These are phyloP conservation scores for Magnaporthiopsis rhizophila DNA, from an alignment of 2,329 filamentous ascomycete species.

Conservation along the genomic window DNA sequence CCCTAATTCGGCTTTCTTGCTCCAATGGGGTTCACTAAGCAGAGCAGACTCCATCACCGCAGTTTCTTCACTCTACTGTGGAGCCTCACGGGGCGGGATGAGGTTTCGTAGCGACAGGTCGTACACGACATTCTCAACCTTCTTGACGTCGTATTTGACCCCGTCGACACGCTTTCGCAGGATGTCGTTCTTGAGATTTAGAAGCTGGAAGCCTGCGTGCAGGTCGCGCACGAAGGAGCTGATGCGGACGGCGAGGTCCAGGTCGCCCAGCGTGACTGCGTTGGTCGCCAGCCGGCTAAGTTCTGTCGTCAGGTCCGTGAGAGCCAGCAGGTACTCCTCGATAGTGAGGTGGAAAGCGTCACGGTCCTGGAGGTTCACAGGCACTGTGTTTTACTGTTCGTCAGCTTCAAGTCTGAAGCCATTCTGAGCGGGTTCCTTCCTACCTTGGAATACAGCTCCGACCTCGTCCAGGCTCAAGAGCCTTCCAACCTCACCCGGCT, in stretches of 20 bases:
- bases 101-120: slow-evolving; percentile 83
- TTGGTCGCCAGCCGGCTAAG: slow-evolving; percentile 87
- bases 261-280: slow-evolving; percentile 86
- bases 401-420: not conserved
- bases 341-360: slow-evolving; percentile 94
- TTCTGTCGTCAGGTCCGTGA: slow-evolving; percentile 85
- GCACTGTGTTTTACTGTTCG: slow-evolving; percentile 46
- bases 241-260: slow-evolving; percentile 76
- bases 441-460: slow-evolving; percentile 67
- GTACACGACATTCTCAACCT: slow-evolving; percentile 96
- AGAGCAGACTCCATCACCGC: not conserved
- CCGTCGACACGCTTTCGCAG: slow-evolving; percentile 81
- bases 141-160: slow-evolving; percentile 96
- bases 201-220: slow-evolving; percentile 90
- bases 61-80: not conserved
- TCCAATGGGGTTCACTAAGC: not conserved
- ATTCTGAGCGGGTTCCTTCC: slow-evolving; percentile 12
- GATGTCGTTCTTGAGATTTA: slow-evolving; percentile 95
- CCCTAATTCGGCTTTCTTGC: not conserved
- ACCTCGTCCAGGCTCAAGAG: slow-evolving; percentile 86
- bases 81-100: slow-evolving; percentile 36
- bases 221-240: slow-evolving; percentile 90
- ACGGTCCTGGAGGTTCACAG: slow-evolving; percentile 80
- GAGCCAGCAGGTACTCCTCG: slow-evolving; percentile 88
- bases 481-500: slow-evolving; percentile 47